Conservation (phyloP, 1,284 basidiomycete species). For the Ceratobasidium sp. region DNA sequence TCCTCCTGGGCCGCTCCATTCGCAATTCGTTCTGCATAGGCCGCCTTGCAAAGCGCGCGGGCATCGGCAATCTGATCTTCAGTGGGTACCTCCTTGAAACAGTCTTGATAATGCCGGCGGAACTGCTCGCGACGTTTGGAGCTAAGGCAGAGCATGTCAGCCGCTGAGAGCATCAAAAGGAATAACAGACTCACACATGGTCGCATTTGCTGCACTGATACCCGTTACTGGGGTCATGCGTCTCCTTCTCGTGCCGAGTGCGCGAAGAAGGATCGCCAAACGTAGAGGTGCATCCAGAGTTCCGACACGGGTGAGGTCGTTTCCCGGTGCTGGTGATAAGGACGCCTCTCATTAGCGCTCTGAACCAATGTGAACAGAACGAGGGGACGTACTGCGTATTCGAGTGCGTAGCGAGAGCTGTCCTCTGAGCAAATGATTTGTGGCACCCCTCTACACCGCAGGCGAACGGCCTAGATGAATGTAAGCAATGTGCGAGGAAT, state of each 20-base stretch:
- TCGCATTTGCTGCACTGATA: slow-evolving; percentile 25
- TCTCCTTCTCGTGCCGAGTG: slow-evolving; percentile 37
- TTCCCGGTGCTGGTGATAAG: not conserved
- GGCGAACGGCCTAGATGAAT: not conserved
- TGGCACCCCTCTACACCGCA: not conserved
- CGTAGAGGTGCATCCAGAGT: not conserved
- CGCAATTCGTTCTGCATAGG: not conserved
- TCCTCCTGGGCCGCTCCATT: not conserved
- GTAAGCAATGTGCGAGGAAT: slow-evolving; percentile 8
- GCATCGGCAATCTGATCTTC: slow-evolving; percentile 6
- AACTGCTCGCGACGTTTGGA: slow-evolving; percentile 27
- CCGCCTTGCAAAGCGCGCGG: not conserved
- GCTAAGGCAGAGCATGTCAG: not conserved
- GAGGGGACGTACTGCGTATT: slow-evolving; percentile 28
- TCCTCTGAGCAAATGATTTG: slow-evolving; percentile 33
- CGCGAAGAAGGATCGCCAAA: slow-evolving; percentile 37
- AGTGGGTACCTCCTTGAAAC: not conserved
- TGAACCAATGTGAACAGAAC: not conserved
- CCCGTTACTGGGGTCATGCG: slow-evolving; percentile 24
- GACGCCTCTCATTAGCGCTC: not conserved
- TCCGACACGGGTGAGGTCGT: slow-evolving; percentile 20
- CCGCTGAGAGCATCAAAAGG: no score
- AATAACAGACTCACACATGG: slow-evolving; percentile 13
- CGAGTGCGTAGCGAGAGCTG: slow-evolving; percentile 20
- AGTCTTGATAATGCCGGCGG: not conserved